Evolutionary conservation across 1,284 basidiomycete genomes (phyloP).

Genomic region (Fistulina hepatica): DNA sequence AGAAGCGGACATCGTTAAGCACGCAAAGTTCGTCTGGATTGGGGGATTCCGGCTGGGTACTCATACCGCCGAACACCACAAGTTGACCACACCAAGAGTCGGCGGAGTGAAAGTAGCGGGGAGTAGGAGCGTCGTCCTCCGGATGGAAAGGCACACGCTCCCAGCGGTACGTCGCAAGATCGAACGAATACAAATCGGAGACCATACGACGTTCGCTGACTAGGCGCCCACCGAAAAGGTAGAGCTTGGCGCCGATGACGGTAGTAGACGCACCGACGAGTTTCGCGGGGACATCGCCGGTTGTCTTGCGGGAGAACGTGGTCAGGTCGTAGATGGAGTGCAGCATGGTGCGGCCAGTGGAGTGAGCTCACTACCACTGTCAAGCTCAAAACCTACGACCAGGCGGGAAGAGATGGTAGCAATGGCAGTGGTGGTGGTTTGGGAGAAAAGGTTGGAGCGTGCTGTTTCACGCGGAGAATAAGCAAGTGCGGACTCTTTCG

Average conservation of each 20-base stretch:
- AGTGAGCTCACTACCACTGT: too few relatives aligned
- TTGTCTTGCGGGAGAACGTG: conserved; percentile 72
- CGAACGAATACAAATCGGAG: conserved; percentile 79
- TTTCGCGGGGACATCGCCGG: conserved; percentile 79
- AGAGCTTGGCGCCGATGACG: conserved; percentile 74
- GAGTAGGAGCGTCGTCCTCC: conserved; percentile 60
- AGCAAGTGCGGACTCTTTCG: too few relatives aligned
- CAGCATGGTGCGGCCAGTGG: conserved; percentile 25
- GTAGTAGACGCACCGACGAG: conserved; percentile 82
- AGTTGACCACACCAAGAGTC: conserved; percentile 68
- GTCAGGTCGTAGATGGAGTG: conserved; percentile 84
- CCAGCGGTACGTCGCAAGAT: conserved; percentile 73
- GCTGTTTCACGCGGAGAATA: too few relatives aligned
- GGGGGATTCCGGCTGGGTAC: conserved; percentile 54
- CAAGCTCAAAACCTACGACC: too few relatives aligned
- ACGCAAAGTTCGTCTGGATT: conserved; percentile 70
- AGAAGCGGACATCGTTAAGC: conserved; percentile 78
- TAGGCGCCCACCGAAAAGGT: conserved; percentile 80
- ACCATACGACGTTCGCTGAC: conserved; percentile 83
- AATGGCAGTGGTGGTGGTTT: too few relatives aligned
- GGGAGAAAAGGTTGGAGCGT: too few relatives aligned
- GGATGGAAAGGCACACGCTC: conserved; percentile 48
- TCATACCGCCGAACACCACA: conserved; percentile 90
- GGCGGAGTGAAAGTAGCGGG: conserved; percentile 86
- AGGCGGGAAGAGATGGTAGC: too few relatives aligned